These are phyloP conservation scores for Phenoliferia sp. DNA, from an alignment of 1,284 basidiomycete species.

Conservation along the genomic window DNA sequence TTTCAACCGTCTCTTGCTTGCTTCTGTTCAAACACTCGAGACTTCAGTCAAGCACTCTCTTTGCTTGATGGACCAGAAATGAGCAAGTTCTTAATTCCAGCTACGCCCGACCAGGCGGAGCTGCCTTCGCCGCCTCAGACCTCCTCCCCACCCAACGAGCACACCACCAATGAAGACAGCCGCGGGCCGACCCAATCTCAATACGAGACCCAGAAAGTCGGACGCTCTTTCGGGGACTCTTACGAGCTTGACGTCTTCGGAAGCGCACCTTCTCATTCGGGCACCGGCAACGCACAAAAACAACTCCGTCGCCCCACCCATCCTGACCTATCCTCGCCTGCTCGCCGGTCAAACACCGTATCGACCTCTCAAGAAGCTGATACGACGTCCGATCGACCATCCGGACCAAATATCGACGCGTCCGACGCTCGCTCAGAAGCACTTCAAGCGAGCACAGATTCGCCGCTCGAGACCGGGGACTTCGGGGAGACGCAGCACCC, in stretches of 20 bases:
- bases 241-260: too few relatives aligned
- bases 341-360: too few relatives aligned
- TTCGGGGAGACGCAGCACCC: background rate
- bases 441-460: background rate
- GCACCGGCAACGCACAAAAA: too few relatives aligned
- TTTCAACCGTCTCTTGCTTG: background rate
- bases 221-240: background rate
- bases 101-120: background rate
- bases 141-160: background rate
- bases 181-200: background rate
- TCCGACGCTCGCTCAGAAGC: background rate
- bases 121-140: background rate
- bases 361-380: too few relatives aligned
- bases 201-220: background rate
- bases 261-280: too few relatives aligned
- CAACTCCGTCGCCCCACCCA: too few relatives aligned
- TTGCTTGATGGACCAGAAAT: background rate
- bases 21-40: too few relatives aligned
- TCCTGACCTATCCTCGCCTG: too few relatives aligned
- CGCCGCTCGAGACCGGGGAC: background rate
- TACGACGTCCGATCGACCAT: too few relatives aligned
- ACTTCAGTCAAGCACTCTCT: background rate
- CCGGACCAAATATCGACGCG: too few relatives aligned
- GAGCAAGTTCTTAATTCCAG: background rate
- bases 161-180: background rate